These are phyloP conservation scores for Suillus plorans DNA, from an alignment of 768 basidiomycete species.

Conservation along the genomic window DNA sequence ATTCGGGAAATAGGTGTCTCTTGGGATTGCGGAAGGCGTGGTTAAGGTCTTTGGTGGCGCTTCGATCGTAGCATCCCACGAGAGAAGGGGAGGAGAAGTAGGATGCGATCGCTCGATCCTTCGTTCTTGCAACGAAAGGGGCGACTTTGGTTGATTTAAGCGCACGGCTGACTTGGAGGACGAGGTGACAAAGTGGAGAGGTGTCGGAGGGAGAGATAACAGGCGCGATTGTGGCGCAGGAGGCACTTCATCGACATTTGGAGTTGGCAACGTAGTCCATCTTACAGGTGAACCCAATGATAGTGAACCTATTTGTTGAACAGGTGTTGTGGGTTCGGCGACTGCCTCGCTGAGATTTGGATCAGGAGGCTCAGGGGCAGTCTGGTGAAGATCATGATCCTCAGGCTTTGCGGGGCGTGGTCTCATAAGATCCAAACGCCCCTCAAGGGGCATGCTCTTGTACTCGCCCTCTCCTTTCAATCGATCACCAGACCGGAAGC, in stretches of 20 bases:
- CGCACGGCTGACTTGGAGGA: conserved; percentile 22
- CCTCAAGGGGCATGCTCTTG: conserved; percentile 78
- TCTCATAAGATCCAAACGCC: conserved; percentile 85
- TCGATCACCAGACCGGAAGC: conserved; percentile 9
- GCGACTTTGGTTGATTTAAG: conserved; percentile 22
- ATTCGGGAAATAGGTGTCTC: conserved; percentile 78
- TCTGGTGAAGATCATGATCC: conserved; percentile 5
- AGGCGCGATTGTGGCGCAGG: conserved; percentile 54
- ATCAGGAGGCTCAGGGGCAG: conserved; percentile 7
- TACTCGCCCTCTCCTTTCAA: conserved; percentile 66
- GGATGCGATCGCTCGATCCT: conserved; percentile 40
- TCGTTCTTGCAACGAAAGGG: conserved; percentile 13
- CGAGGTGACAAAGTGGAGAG: conserved; percentile 21
- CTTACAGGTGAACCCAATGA: conserved; percentile 34
- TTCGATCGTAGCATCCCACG: conserved; percentile 82
- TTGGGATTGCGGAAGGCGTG: conserved; percentile 58
- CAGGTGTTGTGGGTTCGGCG: conserved; percentile 38
- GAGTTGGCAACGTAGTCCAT: conserved; percentile 59
- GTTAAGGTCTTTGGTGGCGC: conserved; percentile 71
- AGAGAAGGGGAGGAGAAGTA: conserved; percentile 59
- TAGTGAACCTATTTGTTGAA: conserved; percentile 29
- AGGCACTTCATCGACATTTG: conserved; percentile 60
- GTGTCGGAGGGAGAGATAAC: conserved; percentile 48
- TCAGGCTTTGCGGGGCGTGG: conserved; percentile 23
- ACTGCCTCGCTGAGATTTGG: conserved; percentile 21